Percentiles rank a stretch among this genome's conserved stretches.
These are phyloP conservation scores for Nakaseomyces sp. DNA, from an alignment of 1,139 yeast species.

Conservation along the genomic window DNA sequence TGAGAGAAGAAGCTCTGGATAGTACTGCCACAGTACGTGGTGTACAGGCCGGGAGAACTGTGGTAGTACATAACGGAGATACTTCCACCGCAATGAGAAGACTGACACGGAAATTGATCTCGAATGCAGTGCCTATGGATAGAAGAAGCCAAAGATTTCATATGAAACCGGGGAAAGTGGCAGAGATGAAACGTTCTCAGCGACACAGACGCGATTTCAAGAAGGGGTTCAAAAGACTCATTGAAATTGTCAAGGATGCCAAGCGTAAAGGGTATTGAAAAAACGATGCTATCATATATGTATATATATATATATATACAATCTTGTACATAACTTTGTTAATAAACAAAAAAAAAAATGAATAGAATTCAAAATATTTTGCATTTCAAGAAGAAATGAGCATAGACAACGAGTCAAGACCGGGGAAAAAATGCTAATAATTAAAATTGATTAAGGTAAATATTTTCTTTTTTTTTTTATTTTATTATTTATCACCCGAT, in stretches of 20 bases:
- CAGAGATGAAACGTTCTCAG: slow-evolving; percentile 36
- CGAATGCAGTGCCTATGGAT: slow-evolving; percentile 35
- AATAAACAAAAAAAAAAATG: too few relatives aligned
- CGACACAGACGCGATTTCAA: slow-evolving; percentile 41
- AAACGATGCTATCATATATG: background rate
- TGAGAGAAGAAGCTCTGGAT: slow-evolving; percentile 23
- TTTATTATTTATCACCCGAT: too few relatives aligned
- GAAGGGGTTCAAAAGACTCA: slow-evolving; percentile 40
- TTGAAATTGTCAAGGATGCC: slow-evolving; percentile 42
- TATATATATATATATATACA: background rate
- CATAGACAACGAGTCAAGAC: too few relatives aligned
- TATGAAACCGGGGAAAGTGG: slow-evolving; percentile 41
- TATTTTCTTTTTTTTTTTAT: too few relatives aligned
- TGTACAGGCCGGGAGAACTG: slow-evolving; percentile 41
- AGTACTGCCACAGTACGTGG: slow-evolving; percentile 31
- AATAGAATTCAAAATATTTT: too few relatives aligned
- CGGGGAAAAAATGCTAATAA: too few relatives aligned
- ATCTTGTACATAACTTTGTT: too few relatives aligned
- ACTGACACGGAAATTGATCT: slow-evolving; percentile 31
- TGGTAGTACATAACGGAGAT: slow-evolving; percentile 34
- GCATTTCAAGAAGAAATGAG: too few relatives aligned
- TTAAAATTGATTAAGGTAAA: too few relatives aligned
- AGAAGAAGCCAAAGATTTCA: slow-evolving; percentile 37
- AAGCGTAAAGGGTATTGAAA: slow-evolving; percentile 44
- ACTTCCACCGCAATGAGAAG: slow-evolving; percentile 32